Evolutionary conservation across 164 flowering plant genomes (phyloP).

Genomic region (Santalum album): DNA sequence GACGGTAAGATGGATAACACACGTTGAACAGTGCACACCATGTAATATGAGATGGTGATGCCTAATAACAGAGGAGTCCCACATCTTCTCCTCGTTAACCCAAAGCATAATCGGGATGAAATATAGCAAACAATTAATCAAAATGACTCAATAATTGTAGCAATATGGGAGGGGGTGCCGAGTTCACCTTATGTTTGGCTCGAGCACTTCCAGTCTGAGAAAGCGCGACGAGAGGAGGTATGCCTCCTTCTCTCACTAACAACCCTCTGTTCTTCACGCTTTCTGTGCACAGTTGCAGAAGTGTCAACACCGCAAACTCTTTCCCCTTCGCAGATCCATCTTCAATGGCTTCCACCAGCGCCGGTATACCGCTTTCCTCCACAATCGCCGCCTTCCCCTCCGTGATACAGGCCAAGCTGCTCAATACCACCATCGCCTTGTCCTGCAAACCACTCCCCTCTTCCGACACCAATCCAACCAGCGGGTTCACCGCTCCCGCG

Average conservation of each 20-base stretch:
- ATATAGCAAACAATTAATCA: too few species aligned
- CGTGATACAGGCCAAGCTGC: constrained; percentile 59
- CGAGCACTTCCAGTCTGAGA: constrained; percentile 72
- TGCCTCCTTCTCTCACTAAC: constrained; percentile 89
- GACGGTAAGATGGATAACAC: too few species aligned
- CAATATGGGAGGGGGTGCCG: too few species aligned
- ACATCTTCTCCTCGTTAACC: too few species aligned
- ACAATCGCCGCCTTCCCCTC: constrained; percentile 65
- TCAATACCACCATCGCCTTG: constrained; percentile 94
- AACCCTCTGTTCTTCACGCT: constrained; percentile 57
- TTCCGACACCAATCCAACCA: constrained; percentile 69
- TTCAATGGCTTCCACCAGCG: constrained; percentile 84
- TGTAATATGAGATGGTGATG: too few species aligned
- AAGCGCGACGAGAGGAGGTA: constrained; percentile 85
- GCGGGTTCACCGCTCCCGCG: constrained; percentile 80
- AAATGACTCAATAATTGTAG: too few species aligned
- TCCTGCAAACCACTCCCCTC: constrained; percentile 73
- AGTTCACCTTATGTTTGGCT: constrained; percentile 81
- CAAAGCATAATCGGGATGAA: too few species aligned
- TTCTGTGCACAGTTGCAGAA: constrained; percentile 65
- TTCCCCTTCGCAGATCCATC: constrained; percentile 82
- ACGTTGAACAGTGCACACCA: too few species aligned
- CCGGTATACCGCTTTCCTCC: constrained; percentile 83
- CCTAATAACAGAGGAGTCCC: too few species aligned
- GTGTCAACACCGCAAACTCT: constrained; percentile 81